phyloP scores from a whole-genome alignment of 352 stramenopile genomes.

The Phytophthora brassicae region DNA sequence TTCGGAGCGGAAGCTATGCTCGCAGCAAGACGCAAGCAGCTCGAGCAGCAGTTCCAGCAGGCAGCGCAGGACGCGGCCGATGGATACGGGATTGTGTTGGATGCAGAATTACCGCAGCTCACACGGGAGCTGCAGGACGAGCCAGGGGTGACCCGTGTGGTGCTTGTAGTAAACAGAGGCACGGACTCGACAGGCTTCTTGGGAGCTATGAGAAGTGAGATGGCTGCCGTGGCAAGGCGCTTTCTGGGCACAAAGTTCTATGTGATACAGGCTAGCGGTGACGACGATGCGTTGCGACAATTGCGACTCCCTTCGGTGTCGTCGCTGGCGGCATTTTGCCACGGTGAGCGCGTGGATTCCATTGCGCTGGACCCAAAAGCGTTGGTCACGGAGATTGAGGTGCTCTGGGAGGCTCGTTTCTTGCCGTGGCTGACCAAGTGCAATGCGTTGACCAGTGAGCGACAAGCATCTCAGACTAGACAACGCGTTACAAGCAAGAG shows the following conservation, averaged over 20 bases:
- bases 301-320: slow-evolving; percentile 38
- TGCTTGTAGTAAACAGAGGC: slow-evolving; percentile 33
- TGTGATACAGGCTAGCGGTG: slow-evolving; percentile 23
- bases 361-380: slow-evolving; percentile 42
- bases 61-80: slow-evolving; percentile 46
- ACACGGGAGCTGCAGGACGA: slow-evolving; percentile 38
- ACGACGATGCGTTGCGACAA: slow-evolving; percentile 39
- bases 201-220: slow-evolving; percentile 39
- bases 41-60: slow-evolving; percentile 51
- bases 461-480: slow-evolving; percentile 24
- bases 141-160: slow-evolving; percentile 43
- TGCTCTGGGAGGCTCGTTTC: slow-evolving; percentile 58
- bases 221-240: slow-evolving; percentile 41
- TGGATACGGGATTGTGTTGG: slow-evolving; percentile 53
- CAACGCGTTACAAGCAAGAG: slow-evolving; percentile 5
- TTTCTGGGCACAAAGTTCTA: slow-evolving; percentile 71
- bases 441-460: slow-evolving; percentile 50
- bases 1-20: slow-evolving; percentile 42
- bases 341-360: slow-evolving; percentile 50
- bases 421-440: slow-evolving; percentile 68
- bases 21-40: slow-evolving; percentile 38
- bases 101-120: slow-evolving; percentile 31
- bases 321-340: slow-evolving; percentile 51
- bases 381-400: slow-evolving; percentile 28
- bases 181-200: slow-evolving; percentile 5